Percentiles rank a stretch among this genome's conserved stretches.
Evolutionary conservation across 148 eudicot genomes (phyloP).

Genomic region (Chenopodium suecicum): DNA sequence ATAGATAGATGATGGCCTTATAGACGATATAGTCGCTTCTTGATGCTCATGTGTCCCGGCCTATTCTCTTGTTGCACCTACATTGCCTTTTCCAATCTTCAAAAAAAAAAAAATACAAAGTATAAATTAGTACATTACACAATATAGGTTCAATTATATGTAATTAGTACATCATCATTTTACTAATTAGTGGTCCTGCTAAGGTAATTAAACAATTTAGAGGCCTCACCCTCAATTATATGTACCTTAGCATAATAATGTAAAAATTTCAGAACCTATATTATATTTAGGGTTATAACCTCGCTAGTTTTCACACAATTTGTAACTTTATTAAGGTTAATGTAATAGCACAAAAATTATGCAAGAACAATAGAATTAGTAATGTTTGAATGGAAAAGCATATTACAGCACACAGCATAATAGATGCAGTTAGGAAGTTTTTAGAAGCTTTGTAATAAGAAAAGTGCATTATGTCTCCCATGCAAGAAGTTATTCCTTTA

Average conservation of each 20-base stretch:
- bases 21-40: no score
- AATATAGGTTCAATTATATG: no score
- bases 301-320: no score
- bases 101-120: no score
- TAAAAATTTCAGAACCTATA: conserved; percentile 8
- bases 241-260: conserved; percentile 23
- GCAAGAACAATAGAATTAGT: neutral
- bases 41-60: no score
- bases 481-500: neutral
- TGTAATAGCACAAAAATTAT: neutral
- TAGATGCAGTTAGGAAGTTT: neutral
- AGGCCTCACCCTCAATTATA: conserved; percentile 25
- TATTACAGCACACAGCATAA: neutral
- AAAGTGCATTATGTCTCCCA: neutral
- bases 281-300: no score
- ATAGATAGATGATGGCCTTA: no score
- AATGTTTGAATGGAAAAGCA: neutral
- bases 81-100: no score
- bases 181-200: conserved; percentile 26
- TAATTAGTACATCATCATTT: conserved; percentile 3
- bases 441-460: neutral
- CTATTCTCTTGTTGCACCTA: no score
- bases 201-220: neutral
- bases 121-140: no score
- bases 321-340: neutral